phyloP scores from a whole-genome alignment of 805 yeast species.

The Grigorovia humatica region DNA sequence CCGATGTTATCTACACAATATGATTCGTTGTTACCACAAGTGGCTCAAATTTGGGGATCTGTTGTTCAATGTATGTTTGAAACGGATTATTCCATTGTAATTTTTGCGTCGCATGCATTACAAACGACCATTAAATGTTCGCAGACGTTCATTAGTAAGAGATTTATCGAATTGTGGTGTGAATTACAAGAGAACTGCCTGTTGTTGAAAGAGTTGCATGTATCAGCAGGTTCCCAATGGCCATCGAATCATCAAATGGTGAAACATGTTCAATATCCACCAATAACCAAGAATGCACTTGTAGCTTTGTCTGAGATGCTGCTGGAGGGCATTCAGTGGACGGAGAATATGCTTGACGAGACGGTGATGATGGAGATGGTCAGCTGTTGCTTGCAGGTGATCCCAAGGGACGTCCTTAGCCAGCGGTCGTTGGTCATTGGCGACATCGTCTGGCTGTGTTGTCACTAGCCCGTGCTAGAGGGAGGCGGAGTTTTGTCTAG shows the following conservation, averaged over 20 bases:
- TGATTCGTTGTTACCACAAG: conserved; percentile 23
- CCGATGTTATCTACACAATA: conserved; percentile 45
- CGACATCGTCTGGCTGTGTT: conserved; percentile 12
- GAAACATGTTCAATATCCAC: conserved; percentile 12
- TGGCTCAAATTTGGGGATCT: conserved; percentile 25
- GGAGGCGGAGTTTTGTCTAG: too few relatives aligned
- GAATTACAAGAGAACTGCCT: conserved; percentile 9
- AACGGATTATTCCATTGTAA: conserved; percentile 17
- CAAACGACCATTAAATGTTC: conserved; percentile 14
- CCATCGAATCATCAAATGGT: not conserved
- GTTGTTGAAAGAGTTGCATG: conserved; percentile 6
- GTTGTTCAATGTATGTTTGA: conserved; percentile 13
- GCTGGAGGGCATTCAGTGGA: conserved; percentile 17
- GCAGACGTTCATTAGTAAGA: conserved; percentile 19
- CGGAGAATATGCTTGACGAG: conserved; percentile 18
- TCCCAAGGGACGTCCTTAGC: conserved; percentile 13
- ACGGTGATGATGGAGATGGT: conserved; percentile 16
- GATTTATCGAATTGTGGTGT: conserved; percentile 24
- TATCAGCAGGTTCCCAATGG: too few relatives aligned
- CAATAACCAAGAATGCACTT: conserved; percentile 16
- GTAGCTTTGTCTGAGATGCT: conserved; percentile 14
- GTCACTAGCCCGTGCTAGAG: too few relatives aligned
- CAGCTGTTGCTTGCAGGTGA: conserved; percentile 14
- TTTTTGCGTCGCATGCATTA: conserved; percentile 17
- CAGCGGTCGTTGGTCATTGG: conserved; percentile 14